phyloP scores from a whole-genome alignment of 2,329 filamentous ascomycete genomes.

The Colletotrichum gloeosporioides region DNA sequence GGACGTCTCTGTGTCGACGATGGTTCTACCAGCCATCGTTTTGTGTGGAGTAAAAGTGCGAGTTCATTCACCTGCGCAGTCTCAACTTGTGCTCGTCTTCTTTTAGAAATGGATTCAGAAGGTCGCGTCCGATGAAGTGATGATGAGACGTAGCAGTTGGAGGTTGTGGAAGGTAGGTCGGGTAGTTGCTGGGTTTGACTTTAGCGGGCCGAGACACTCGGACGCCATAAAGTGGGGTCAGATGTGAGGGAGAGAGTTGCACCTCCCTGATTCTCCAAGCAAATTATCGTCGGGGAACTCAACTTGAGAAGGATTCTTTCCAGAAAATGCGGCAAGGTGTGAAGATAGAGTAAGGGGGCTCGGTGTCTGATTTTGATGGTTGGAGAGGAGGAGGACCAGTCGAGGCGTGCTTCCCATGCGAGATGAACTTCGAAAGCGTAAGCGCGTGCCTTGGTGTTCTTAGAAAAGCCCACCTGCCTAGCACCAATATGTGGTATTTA shows the following conservation, averaged over 20 bases:
- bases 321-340: neutral
- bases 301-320: neutral
- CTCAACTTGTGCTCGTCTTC: neutral
- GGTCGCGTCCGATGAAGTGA: neutral
- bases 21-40: neutral
- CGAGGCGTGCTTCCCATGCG: neutral
- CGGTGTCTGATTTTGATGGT: neutral
- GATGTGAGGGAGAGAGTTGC: neutral
- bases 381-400: neutral
- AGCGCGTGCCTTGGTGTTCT: no score
- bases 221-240: neutral
- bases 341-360: neutral
- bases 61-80: rapidly evolving
- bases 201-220: neutral
- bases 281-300: neutral
- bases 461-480: no score
- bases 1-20: neutral
- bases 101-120: neutral
- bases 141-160: neutral
- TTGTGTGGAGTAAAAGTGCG: neutral
- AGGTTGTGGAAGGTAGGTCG: neutral
- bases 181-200: neutral
- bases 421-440: no score
- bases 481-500: no score
- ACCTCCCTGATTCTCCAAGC: neutral